Conservation (phyloP, 2,329 filamentous ascomycete genomes). For the Sclerotinia nivalis region DNA sequence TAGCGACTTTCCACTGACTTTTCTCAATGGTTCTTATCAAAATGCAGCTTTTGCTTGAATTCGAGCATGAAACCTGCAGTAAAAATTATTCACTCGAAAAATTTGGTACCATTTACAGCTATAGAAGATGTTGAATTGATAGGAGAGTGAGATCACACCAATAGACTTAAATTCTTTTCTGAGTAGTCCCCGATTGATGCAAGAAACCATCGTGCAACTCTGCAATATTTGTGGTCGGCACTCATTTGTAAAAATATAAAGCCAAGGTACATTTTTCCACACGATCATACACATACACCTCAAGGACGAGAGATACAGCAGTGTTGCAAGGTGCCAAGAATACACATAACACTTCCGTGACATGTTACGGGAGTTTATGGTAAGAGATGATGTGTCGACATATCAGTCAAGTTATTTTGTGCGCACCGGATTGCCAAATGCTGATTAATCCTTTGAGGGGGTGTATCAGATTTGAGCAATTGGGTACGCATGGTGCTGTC, state of each 20-base stretch:
- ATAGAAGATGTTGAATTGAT: rapidly evolving
- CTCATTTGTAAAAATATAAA: not conserved
- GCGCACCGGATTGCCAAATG: not conserved
- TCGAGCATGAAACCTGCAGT: not conserved
- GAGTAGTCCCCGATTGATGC: not conserved
- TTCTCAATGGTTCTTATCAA: not conserved
- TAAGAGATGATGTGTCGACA: too few species aligned
- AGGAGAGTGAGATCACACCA: not conserved
- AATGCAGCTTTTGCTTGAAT: not conserved
- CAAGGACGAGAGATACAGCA: not conserved
- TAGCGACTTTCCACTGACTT: rapidly evolving
- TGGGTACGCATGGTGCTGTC: too few species aligned
- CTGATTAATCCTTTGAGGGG: too few species aligned
- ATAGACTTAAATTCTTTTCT: not conserved
- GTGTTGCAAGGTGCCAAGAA: not conserved
- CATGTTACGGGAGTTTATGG: too few species aligned
- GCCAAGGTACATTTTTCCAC: not conserved
- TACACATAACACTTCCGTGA: too few species aligned
- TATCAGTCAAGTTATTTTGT: not conserved
- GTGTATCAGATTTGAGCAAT: too few species aligned
- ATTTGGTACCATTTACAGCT: not conserved
- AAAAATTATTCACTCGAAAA: not conserved
- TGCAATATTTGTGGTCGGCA: not conserved
- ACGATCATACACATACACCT: too few species aligned
- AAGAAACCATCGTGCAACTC: not conserved